Percentiles rank a stretch among this genome's conserved stretches.
These are phyloP conservation scores for Conoideocrella luteorostrata DNA, from an alignment of 2,329 filamentous ascomycete species.

Conservation along the genomic window DNA sequence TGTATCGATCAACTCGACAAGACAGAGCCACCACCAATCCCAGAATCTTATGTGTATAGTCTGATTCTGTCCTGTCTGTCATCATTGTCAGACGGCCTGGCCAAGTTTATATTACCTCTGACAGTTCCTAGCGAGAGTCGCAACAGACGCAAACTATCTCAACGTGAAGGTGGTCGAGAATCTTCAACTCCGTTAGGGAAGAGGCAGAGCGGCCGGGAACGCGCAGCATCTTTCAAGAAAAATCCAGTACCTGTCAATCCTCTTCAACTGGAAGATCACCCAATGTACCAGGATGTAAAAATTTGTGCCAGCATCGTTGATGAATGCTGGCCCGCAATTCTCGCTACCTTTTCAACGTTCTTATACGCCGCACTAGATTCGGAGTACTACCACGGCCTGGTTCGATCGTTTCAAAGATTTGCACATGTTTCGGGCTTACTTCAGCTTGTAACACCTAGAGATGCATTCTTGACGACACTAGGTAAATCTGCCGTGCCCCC, in stretches of 20 bases:
- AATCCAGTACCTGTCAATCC: conserved; percentile 81
- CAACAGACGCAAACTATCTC: conserved; percentile 42
- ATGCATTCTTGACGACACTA: conserved; percentile 90
- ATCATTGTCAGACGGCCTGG: conserved; percentile 83
- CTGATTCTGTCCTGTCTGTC: conserved; percentile 84
- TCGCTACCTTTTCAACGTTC: conserved; percentile 93
- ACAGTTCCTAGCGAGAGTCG: conserved; percentile 71
- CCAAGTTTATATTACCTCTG: conserved; percentile 86
- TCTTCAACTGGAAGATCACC: conserved; percentile 65
- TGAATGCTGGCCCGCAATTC: conserved; percentile 89
- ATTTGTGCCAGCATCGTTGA: conserved; percentile 79
- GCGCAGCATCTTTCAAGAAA: conserved; percentile 63
- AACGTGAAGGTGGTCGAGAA: conserved; percentile 37
- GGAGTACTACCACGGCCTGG: conserved; percentile 87
- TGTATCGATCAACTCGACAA: conserved; percentile 96
- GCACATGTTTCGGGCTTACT: conserved; percentile 90
- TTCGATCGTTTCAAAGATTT: conserved; percentile 90
- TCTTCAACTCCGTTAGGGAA: conserved; percentile 31
- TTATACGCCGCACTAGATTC: conserved; percentile 86
- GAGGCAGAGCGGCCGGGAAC: conserved; percentile 38
- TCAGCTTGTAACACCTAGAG: conserved; percentile 75
- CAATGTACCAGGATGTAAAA: conserved; percentile 63
- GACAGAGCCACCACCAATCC: conserved; percentile 70
- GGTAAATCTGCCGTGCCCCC: conserved; percentile 89
- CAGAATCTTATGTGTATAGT: conserved; percentile 91